A percentile compares a stretch with the other conserved stretches of the same genome.
These are phyloP conservation scores for Colletotrichum godetiae DNA, from an alignment of 2,329 filamentous ascomycete genomes.

Conservation along the genomic window DNA sequence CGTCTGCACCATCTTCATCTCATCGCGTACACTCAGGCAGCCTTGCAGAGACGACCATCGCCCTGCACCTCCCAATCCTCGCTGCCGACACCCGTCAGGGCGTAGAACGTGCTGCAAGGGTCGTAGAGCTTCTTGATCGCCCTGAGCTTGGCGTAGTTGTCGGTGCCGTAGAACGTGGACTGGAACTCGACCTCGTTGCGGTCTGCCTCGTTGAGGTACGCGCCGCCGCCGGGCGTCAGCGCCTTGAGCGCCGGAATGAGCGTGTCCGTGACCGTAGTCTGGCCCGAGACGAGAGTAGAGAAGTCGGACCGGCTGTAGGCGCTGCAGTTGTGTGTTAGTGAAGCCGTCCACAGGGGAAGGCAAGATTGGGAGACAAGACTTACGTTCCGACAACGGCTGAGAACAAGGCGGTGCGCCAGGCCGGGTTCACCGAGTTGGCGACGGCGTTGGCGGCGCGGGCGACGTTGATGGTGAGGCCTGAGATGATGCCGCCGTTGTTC, in stretches of 20 bases:
- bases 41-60: constrained; percentile 37
- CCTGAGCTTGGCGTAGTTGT: constrained; percentile 54
- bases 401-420: constrained; percentile 37
- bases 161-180: constrained; percentile 55
- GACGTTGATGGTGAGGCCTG: constrained; percentile 28
- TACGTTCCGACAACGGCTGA: constrained; percentile 32
- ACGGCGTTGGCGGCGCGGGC: constrained; percentile 8
- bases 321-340: neutral
- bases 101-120: constrained; percentile 58
- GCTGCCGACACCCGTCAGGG: constrained; percentile 60
- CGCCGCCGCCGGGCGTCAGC: constrained; percentile 51
- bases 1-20: neutral
- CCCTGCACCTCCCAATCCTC: constrained; percentile 56
- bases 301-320: constrained; percentile 24
- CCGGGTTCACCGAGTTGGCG: constrained; percentile 38
- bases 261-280: constrained; percentile 14
- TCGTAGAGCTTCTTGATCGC: constrained; percentile 62
- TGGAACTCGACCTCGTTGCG: constrained; percentile 57
- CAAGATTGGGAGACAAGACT: neutral
- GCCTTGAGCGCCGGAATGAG: constrained; percentile 18
- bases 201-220: constrained; percentile 65
- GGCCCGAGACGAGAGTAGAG: constrained; percentile 22
- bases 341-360: too few relatives aligned
- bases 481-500: constrained; percentile 17
- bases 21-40: neutral